phyloP scores from a whole-genome alignment of 2,329 filamentous ascomycete species.

The Aureobasidium sp. region DNA sequence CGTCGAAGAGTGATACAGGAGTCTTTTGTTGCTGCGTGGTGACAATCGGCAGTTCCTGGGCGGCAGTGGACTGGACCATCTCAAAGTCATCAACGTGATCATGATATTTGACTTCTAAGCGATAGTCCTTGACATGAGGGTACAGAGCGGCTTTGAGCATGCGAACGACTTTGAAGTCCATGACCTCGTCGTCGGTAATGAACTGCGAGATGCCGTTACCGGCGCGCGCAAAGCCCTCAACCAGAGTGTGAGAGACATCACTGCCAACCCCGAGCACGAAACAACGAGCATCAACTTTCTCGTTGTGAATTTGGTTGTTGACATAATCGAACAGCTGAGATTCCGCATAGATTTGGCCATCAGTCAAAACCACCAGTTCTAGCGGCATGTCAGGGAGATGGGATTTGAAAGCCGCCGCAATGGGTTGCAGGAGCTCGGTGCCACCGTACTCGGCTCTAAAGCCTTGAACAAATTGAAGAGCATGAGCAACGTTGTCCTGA shows the following conservation, averaged over 20 bases:
- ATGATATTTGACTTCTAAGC: conserved; percentile 55
- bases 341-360: conserved; percentile 49
- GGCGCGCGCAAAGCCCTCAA: conserved; percentile 52
- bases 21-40: conserved; percentile 21
- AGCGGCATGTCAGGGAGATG: conserved; percentile 41
- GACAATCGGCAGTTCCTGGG: background rate
- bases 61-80: conserved; percentile 46
- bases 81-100: conserved; percentile 52
- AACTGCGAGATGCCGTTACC: conserved; percentile 56
- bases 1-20: conserved; percentile 56
- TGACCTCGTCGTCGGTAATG: conserved; percentile 56
- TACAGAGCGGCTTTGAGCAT: conserved; percentile 67
- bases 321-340: conserved; percentile 43
- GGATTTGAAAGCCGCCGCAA: conserved; percentile 42
- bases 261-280: conserved; percentile 53
- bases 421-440: conserved; percentile 45
- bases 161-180: conserved; percentile 61
- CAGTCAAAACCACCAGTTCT: conserved; percentile 51
- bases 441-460: conserved; percentile 47
- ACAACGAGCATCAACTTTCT: conserved; percentile 44
- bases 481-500: conserved; percentile 38
- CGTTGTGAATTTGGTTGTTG: conserved; percentile 36
- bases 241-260: conserved; percentile 48
- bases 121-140: conserved; percentile 59
- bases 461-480: conserved; percentile 36